These are phyloP conservation scores for Penicillium sclerotigenum DNA, from an alignment of 2,329 filamentous ascomycete species.

Conservation along the genomic window DNA sequence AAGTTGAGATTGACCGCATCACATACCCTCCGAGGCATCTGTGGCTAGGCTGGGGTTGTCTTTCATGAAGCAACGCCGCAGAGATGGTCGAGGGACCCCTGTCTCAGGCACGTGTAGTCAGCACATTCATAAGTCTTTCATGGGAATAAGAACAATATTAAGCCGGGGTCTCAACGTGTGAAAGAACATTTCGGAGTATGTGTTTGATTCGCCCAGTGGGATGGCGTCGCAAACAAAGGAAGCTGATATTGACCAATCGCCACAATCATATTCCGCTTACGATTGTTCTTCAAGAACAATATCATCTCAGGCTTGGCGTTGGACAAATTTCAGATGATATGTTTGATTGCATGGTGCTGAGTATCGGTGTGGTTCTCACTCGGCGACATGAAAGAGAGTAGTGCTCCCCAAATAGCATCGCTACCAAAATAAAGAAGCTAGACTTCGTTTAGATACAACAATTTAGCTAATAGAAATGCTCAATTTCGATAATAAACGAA, in stretches of 20 bases:
- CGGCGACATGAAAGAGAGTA: neutral
- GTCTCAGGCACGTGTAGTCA: neutral
- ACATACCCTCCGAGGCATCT: neutral
- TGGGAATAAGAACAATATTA: conserved; percentile 5
- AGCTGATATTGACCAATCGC: neutral
- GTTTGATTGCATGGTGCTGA: neutral
- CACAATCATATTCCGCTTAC: neutral
- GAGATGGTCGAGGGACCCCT: neutral
- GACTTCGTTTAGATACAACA: neutral
- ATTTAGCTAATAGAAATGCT: conserved; percentile 1
- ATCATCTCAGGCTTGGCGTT: neutral
- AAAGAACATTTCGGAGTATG: neutral
- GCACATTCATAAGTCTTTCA: neutral
- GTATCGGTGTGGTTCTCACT: neutral
- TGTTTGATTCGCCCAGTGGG: neutral
- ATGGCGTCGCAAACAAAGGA: neutral
- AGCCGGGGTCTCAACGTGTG: neutral
- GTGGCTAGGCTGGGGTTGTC: neutral
- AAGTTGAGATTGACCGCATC: neutral
- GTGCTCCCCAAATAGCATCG: neutral
- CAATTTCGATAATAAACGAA: neutral
- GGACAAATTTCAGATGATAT: neutral
- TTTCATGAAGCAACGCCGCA: neutral
- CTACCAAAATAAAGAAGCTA: neutral
- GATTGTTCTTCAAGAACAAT: conserved; percentile 10